Percentiles rank a stretch among this genome's conserved stretches.
Conservation (phyloP, 164 flowering plant species). For the Nelumbo lutea region DNA sequence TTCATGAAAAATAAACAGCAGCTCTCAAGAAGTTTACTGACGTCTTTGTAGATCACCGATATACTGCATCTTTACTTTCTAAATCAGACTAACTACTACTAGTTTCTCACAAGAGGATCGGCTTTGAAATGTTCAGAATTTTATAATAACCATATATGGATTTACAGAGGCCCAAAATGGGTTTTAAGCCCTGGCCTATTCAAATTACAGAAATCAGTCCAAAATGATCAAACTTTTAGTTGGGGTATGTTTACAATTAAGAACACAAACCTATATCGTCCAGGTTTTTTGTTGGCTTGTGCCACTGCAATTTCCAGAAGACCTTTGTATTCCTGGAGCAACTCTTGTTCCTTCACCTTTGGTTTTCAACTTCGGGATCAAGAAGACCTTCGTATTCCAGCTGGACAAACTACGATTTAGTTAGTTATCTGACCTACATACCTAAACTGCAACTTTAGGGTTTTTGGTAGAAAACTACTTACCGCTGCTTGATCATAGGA, state of each 20-base stretch:
- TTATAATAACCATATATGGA: no score
- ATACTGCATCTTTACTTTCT: no score
- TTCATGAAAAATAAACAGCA: no score
- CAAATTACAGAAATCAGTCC: neutral
- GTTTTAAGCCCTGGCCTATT: neutral
- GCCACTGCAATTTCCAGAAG: neutral
- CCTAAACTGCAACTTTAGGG: neutral
- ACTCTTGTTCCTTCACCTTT: constrained; percentile 1
- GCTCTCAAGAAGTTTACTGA: no score
- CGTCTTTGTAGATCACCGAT: no score
- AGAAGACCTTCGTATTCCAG: constrained; percentile 1
- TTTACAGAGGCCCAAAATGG: neutral
- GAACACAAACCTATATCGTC: no score
- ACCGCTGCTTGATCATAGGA: constrained; percentile 61
- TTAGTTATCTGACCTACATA: neutral
- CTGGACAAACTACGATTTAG: neutral
- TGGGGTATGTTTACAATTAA: no score
- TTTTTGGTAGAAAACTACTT: constrained; percentile 2
- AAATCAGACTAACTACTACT: no score
- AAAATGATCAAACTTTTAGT: neutral
- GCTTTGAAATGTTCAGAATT: no score
- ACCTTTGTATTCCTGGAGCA: neutral
- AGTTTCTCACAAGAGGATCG: no score
- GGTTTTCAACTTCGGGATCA: constrained; percentile 18
- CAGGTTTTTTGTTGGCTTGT: neutral